Base-by-base conservation (phyloP, 257 asterid species). In the Verbena officinalis region DNA sequence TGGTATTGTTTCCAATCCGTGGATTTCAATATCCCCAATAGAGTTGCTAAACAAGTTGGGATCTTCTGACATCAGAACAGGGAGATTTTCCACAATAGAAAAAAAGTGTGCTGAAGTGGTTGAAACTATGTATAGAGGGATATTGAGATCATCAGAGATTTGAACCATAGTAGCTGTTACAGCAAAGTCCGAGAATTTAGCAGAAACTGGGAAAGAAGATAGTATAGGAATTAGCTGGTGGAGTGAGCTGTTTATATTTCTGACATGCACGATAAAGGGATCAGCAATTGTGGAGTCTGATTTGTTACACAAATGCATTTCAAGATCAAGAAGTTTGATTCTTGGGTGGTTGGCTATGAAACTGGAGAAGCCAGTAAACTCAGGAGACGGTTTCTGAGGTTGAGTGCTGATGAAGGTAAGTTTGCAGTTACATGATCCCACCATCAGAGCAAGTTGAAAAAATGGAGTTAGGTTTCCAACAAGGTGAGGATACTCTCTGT, bases 101-200 rank as follows among this genome's bases (percentile, higher is more conserved):
- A 73, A 68, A 61, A 80, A 70, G n/a, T 20, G 52, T 9, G 78
- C 82, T 55, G 85, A 80, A 31, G 82, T 73, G 20, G 80, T 77
- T 48, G 80, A 76, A 23, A 70, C 55, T 3, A 59, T 23, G 55
- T 67, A 73, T 40, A 65, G 44, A 58, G 77, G 76, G 36, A 75
- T 60, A 39, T 36, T 34, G 57, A 66, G 66, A 55, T 71, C 64
- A 42, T 16, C 57, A 1, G 71, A 14, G 33, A 80, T 55, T 63
- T 53, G 69, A 52, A 71, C 33, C 15, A 80, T 67, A 1, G 68
- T 33, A 14, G 77, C 70, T 19, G 76, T 65, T 31, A 77, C 8
- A 3, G 48, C 45, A 39, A 80, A 80, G 69, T 77, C 78, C 0
- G 80, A 67, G 59, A 80, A 45, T 22, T 77, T 60, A 30, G 83